A percentile compares a stretch with the other conserved stretches of the same genome.
These are phyloP conservation scores for Gossypium stocksii DNA, from an alignment of 345 rosid genomes.

Conservation along the genomic window DNA sequence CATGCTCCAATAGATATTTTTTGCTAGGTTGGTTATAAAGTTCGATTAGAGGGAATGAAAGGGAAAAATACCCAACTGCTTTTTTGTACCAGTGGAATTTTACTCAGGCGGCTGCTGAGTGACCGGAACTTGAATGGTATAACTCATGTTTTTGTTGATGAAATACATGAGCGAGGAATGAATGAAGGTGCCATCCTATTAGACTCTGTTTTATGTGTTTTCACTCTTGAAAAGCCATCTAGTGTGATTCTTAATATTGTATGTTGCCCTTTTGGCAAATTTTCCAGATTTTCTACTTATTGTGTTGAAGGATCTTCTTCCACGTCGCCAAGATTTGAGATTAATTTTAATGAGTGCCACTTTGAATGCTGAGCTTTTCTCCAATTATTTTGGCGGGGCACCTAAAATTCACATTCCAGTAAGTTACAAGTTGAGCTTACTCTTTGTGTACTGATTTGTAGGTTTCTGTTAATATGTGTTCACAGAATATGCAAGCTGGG, in stretches of 20 bases:
- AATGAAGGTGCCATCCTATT: conserved; percentile 69
- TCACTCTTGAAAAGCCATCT: conserved; percentile 4
- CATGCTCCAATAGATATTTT: conserved; percentile 49
- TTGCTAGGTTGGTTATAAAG: conserved; percentile 97
- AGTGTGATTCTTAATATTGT: not conserved
- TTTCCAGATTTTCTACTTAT: conserved; percentile 83
- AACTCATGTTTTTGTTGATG: conserved; percentile 98
- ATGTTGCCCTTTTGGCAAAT: conserved; percentile 13
- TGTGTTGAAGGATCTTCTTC: conserved; percentile 95
- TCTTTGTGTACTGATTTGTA: not conserved
- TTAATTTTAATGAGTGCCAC: conserved; percentile 98
- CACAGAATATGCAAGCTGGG: not conserved
- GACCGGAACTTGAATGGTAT: conserved; percentile 85
- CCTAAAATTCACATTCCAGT: conserved; percentile 94
- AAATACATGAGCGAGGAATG: conserved; percentile 99
- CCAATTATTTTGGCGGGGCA: conserved; percentile 82
- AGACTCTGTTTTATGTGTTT: not conserved
- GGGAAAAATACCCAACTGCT: conserved; percentile 92
- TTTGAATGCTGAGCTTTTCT: conserved; percentile 91
- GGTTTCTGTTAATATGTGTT: conserved; percentile 4
- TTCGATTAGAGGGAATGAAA: conserved; percentile 93
- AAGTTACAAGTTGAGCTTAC: conserved; percentile 26
- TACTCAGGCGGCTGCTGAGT: conserved; percentile 80
- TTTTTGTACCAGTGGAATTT: conserved; percentile 96
- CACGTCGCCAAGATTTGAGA: conserved; percentile 89